phyloP scores from a whole-genome alignment of 2,329 filamentous ascomycete species.

The Cryphonectria japonica region DNA sequence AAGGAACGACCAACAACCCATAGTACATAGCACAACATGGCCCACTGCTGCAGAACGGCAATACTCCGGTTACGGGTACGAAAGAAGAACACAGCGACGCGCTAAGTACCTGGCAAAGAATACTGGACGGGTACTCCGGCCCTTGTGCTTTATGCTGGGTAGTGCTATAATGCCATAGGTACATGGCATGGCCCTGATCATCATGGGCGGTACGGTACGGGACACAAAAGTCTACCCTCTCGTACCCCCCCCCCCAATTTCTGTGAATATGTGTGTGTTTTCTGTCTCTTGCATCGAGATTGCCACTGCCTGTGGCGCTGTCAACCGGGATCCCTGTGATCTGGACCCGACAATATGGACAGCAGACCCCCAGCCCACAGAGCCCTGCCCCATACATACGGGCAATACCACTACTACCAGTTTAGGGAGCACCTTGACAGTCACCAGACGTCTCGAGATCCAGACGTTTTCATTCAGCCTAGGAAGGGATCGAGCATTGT shows the following conservation, averaged over 20 bases:
- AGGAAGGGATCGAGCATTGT: not conserved
- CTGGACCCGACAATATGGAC: constrained; percentile 1
- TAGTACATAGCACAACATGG: not conserved
- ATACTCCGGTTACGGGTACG: not conserved
- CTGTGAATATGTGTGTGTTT: not conserved
- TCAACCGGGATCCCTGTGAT: constrained; percentile 5
- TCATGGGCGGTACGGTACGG: not conserved
- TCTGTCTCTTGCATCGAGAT: constrained; percentile 2
- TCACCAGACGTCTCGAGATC: not conserved
- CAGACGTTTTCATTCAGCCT: not conserved
- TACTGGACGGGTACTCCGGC: constrained; percentile 11
- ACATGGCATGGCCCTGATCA: not conserved
- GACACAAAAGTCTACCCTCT: not conserved
- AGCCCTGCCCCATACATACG: not conserved
- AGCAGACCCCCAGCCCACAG: not conserved
- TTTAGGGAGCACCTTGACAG: not conserved
- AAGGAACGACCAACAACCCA: not conserved
- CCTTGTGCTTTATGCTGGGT: not conserved
- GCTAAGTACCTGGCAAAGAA: not conserved
- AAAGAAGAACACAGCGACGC: not conserved
- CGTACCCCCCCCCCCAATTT: not conserved
- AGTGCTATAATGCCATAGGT: not conserved
- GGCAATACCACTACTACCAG: not conserved
- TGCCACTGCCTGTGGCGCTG: constrained; percentile 4
- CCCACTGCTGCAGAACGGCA: not conserved